Conservation (phyloP, 2,329 filamentous ascomycete species). For the Fusarium coffeatum region DNA sequence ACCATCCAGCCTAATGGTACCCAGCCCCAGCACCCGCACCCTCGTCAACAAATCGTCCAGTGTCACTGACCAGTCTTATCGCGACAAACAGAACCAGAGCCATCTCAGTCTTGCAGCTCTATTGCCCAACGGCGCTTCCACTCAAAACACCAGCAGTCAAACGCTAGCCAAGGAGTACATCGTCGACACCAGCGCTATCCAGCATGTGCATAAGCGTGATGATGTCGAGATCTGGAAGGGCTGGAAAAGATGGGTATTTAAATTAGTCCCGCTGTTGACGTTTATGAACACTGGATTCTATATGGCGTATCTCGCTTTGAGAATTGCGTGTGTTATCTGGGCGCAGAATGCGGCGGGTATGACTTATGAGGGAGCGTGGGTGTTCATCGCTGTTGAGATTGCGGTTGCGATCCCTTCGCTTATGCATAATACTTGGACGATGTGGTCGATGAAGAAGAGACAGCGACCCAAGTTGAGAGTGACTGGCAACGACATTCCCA, state of each 20-base stretch:
- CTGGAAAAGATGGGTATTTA: constrained; percentile 56
- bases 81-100: constrained; percentile 54
- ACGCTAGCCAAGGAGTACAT: constrained; percentile 47
- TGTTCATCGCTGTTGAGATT: constrained; percentile 67
- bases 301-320: constrained; percentile 62
- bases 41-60: constrained; percentile 27
- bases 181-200: constrained; percentile 50
- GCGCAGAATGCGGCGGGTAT: constrained; percentile 58
- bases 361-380: constrained; percentile 64
- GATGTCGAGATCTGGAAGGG: constrained; percentile 59
- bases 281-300: constrained; percentile 57
- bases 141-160: constrained; percentile 42
- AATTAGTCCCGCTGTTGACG: constrained; percentile 54
- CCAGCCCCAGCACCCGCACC: constrained; percentile 28
- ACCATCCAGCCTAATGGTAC: constrained; percentile 48
- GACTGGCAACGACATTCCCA: constrained; percentile 61
- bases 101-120: constrained; percentile 56
- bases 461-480: constrained; percentile 65
- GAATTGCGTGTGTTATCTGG: constrained; percentile 63
- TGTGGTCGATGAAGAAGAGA: constrained; percentile 67
- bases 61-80: constrained; percentile 38
- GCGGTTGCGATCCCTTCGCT: constrained; percentile 65
- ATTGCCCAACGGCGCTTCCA: constrained; percentile 47
- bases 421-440: constrained; percentile 68
- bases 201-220: constrained; percentile 57